phyloP scores from a whole-genome alignment of 352 stramenopile genomes.

The Phytophthora citrophthora region DNA sequence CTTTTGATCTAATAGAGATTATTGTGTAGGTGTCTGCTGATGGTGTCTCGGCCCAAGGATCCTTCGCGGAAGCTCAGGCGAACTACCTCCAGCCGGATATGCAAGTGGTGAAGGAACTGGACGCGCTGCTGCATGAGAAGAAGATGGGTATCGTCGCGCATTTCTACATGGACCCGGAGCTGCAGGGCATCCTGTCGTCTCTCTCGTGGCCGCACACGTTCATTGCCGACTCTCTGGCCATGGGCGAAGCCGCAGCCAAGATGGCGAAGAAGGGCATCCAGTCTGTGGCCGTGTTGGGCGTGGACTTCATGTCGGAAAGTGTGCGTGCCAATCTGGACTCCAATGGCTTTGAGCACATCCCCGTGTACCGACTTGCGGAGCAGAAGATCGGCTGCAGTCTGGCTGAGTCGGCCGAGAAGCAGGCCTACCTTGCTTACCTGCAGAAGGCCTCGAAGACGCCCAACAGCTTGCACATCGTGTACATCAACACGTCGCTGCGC shows the following conservation, averaged over 20 bases:
- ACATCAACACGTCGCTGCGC: constrained; percentile 98
- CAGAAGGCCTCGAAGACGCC: constrained; percentile 86
- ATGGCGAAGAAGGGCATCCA: constrained; percentile 93
- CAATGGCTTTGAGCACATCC: constrained; percentile 91
- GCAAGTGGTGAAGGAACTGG: constrained; percentile 87
- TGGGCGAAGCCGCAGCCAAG: constrained; percentile 96
- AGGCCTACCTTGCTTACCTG: constrained; percentile 94
- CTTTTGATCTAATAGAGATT: constrained; percentile 5
- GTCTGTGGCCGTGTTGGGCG: constrained; percentile 94
- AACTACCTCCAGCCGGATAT: constrained; percentile 87
- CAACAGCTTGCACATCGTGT: constrained; percentile 96
- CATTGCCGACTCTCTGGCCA: constrained; percentile 96
- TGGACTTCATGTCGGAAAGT: constrained; percentile 99
- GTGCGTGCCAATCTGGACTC: constrained; percentile 94
- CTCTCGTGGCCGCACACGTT: constrained; percentile 92
- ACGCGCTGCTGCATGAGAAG: constrained; percentile 87
- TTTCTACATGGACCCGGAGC: constrained; percentile 99
- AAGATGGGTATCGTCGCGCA: constrained; percentile 97
- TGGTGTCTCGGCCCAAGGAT: constrained; percentile 77
- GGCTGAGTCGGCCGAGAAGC: constrained; percentile 93
- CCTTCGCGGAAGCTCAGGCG: constrained; percentile 90
- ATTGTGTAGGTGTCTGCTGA: constrained; percentile 75
- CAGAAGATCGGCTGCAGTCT: constrained; percentile 96
- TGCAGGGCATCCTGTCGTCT: constrained; percentile 91
- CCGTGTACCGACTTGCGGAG: constrained; percentile 94